Base-by-base conservation (phyloP, 2,329 filamentous ascomycete species). In the Aspergillus novoparasiticus region DNA sequence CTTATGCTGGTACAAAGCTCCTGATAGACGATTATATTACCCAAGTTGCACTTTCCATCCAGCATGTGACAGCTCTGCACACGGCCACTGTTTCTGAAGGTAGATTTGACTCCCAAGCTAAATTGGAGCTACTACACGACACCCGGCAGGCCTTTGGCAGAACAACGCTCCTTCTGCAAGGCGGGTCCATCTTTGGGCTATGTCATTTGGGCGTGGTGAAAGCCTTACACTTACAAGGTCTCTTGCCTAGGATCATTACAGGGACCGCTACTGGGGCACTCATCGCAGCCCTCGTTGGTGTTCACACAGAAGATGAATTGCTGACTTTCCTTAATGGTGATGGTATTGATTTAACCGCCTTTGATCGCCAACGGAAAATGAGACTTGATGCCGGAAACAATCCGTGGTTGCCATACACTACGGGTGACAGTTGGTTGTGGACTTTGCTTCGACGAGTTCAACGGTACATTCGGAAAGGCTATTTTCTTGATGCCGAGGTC, bases 161-260 rank as follows among this genome's bases (percentile, higher is more conserved):
- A 67, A 95, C 90, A 61, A 93, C 91, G 0, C 83, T 97, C 28
- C 90, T 97, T 5, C 79, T 97, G 1, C 93, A 97, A 75, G 94
- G 94, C 55, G 94, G 94, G 16, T 91, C 93, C 48, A 94, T 96
- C 62, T 97, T 97, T 72, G 94, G 94, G 2, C 80, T 97, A 11
- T 97, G 92, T 71, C 94, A 97, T 77, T 78, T 97, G 5, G 94
- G 94, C 8, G 93, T 97, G 6, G 91, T 96, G 45, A 96, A 94
- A 74, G 93, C 93, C 2, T 81, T 97, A 46, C 92, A 94, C 77
- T 80, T 93, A 41, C 87, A 91, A 32, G 92, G 92, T 0, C 80
- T 97, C 19, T 82, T 97, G 53, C 94, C 95, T 4, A 87, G 93
- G 50, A 96, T 97, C 70, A 94, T 98, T 69, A 93, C 93, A 0